phyloP scores from a whole-genome alignment of 208 protist genomes.

The Leishmania arabica region DNA sequence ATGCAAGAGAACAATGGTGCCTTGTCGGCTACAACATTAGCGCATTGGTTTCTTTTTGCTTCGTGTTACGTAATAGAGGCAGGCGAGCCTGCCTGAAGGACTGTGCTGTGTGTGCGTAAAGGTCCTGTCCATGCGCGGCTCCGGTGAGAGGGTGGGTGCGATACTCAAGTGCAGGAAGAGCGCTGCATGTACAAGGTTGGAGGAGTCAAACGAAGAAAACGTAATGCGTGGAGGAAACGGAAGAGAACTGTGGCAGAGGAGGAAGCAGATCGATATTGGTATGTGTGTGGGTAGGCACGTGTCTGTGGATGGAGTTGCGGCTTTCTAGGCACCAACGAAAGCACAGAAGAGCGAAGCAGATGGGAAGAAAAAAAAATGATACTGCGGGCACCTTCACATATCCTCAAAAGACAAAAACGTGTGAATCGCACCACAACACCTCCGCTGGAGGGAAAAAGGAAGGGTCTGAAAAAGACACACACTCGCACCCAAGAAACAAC shows the following conservation, averaged over 20 bases:
- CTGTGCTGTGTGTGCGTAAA: not conserved
- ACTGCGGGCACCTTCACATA: not conserved
- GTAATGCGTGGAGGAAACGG: not conserved
- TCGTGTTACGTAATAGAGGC: too few relatives aligned
- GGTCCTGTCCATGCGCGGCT: not conserved
- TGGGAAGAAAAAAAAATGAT: constrained; percentile 6
- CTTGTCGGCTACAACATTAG: not conserved
- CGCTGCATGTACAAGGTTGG: not conserved
- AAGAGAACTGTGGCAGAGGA: not conserved
- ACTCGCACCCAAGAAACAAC: too few relatives aligned
- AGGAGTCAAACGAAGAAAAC: not conserved
- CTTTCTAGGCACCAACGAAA: not conserved
- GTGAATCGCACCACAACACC: not conserved
- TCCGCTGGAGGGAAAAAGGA: not conserved
- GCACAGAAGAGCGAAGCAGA: constrained; percentile 9
- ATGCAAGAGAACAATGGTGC: not conserved
- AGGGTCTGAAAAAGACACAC: not conserved
- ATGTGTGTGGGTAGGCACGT: not conserved
- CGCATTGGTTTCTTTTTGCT: too few relatives aligned
- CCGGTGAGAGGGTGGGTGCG: not conserved
- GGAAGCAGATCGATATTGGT: not conserved
- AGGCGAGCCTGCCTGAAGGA: not conserved
- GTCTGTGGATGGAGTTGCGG: not conserved
- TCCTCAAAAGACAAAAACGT: not conserved
- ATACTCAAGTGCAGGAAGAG: not conserved